Evolutionary conservation across 2,329 filamentous ascomycete species (phyloP).

Genomic region (Colletotrichum sp.): DNA sequence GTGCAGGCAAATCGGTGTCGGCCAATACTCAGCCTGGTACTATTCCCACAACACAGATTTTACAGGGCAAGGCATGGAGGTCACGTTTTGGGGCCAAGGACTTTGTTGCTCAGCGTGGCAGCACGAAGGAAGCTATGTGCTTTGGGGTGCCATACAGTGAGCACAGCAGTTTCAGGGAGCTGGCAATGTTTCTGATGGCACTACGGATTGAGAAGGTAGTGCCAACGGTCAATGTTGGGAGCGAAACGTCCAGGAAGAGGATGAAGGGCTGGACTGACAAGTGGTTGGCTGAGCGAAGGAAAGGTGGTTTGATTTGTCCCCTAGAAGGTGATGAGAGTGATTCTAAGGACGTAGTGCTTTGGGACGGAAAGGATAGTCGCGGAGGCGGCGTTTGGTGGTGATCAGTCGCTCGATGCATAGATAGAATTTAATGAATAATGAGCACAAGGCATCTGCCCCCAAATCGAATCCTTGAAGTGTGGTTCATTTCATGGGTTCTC

Average conservation of each 20-base stretch:
- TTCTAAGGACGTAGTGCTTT: conserved; percentile 31
- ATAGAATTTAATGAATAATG: neutral
- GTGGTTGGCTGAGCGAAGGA: conserved; percentile 64
- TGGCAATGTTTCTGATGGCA: conserved; percentile 91
- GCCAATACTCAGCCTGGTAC: conserved; percentile 54
- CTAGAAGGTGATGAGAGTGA: conserved; percentile 44
- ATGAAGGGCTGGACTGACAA: conserved; percentile 71
- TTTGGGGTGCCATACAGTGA: conserved; percentile 96
- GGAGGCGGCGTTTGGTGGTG: conserved; percentile 46
- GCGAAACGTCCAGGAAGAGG: conserved; percentile 57
- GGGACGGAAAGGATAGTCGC: conserved; percentile 42
- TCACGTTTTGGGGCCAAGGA: conserved; percentile 74
- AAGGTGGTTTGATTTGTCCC: conserved; percentile 56
- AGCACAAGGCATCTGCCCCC: neutral
- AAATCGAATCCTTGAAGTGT: neutral
- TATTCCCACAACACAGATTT: conserved; percentile 53
- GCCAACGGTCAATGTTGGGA: conserved; percentile 86
- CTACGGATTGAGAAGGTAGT: conserved; percentile 88
- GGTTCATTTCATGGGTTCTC: neutral
- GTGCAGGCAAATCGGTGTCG: conserved; percentile 52
- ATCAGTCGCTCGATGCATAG: neutral
- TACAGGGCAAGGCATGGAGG: conserved; percentile 73
- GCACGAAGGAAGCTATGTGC: conserved; percentile 80
- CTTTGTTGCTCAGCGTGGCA: conserved; percentile 81
- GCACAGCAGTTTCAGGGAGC: conserved; percentile 91